Evolutionary conservation across 768 basidiomycete species (phyloP).

Genomic region (Pleurotus pulmonarius): DNA sequence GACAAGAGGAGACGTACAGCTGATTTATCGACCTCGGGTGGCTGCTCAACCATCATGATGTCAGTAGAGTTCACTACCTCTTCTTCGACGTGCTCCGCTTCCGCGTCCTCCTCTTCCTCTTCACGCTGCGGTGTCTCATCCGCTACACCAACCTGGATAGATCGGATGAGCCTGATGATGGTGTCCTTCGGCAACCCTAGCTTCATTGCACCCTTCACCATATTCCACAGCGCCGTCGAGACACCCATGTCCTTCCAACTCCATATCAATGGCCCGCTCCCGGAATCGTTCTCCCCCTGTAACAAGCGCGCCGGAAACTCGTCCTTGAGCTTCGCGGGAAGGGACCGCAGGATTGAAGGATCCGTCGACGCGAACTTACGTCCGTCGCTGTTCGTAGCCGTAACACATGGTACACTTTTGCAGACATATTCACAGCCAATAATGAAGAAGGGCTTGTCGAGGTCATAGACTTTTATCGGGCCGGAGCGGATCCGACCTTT

Average conservation of each 20-base stretch:
- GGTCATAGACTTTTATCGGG: constrained; percentile 76
- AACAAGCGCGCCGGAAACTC: constrained; percentile 70
- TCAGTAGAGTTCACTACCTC: constrained; percentile 13
- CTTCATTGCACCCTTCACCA: constrained; percentile 57
- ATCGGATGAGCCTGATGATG: constrained; percentile 53
- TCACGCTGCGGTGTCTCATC: constrained; percentile 25
- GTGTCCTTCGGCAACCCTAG: constrained; percentile 59
- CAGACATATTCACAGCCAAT: constrained; percentile 84
- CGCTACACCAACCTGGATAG: constrained; percentile 53
- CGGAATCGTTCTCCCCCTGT: constrained; percentile 54
- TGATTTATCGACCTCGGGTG: background rate
- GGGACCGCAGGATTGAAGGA: constrained; percentile 62
- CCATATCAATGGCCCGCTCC: constrained; percentile 61
- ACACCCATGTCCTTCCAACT: constrained; percentile 78
- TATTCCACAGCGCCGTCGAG: constrained; percentile 67
- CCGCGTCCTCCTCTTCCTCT: constrained; percentile 27
- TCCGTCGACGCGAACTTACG: constrained; percentile 73
- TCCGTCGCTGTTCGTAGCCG: constrained; percentile 43
- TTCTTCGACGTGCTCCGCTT: constrained; percentile 15
- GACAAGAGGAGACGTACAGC: constrained; percentile 11
- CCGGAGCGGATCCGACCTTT: constrained; percentile 71
- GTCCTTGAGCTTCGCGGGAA: constrained; percentile 64
- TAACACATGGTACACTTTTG: constrained; percentile 43
- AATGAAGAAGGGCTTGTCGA: constrained; percentile 77
- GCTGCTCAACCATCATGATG: background rate